Percentiles rank a stretch among this genome's conserved stretches.
phyloP scores from a whole-genome alignment of 768 basidiomycete species.

The Naematelia encephala region DNA sequence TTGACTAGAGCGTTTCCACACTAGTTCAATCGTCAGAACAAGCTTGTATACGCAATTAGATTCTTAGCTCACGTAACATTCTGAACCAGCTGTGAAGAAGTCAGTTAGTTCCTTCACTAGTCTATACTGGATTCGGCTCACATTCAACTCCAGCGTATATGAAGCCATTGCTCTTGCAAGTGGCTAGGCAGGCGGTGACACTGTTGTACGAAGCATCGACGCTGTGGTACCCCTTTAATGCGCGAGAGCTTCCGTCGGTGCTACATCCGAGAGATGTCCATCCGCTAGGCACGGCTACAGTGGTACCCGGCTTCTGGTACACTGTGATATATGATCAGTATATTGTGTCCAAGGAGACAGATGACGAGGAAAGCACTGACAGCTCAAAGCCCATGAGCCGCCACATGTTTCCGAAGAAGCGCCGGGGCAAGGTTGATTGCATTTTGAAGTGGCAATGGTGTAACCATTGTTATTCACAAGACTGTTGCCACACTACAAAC shows the following conservation, averaged over 20 bases:
- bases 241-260: conserved; percentile 5
- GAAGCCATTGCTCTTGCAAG: conserved; percentile 3
- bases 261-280: conserved; percentile 3
- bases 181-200: conserved; percentile 7
- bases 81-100: too few species aligned
- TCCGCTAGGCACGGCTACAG: neutral
- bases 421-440: conserved; percentile 7
- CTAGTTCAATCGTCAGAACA: neutral
- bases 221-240: neutral
- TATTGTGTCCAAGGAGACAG: neutral
- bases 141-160: conserved; percentile 10
- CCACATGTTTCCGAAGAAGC: conserved; percentile 7
- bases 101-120: too few species aligned
- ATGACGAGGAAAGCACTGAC: neutral
- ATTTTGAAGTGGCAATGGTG: neutral
- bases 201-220: conserved; percentile 3
- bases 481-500: conserved; percentile 6
- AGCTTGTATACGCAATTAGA: too few species aligned
- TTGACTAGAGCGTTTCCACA: conserved; percentile 8
- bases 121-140: too few species aligned
- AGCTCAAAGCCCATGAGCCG: conserved; percentile 4
- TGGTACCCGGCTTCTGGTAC: neutral
- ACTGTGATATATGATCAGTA: neutral
- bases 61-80: too few species aligned
- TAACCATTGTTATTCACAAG: neutral